Evolutionary conservation across 2,329 filamentous ascomycete genomes (phyloP).

Genomic region (Trichoderma sp.): DNA sequence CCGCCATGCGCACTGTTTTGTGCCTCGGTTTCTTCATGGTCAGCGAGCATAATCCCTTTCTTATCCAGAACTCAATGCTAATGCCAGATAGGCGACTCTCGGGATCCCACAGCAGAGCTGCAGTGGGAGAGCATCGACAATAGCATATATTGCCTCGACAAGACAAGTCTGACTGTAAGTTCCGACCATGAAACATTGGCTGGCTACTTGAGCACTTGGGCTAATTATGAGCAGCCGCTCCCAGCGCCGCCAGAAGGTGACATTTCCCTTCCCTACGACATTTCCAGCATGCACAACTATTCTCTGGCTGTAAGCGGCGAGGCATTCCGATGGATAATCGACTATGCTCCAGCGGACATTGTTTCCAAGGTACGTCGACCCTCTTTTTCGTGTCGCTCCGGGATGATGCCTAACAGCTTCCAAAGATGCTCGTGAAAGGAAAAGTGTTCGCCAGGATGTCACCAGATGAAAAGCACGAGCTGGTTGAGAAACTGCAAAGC

Average conservation of each 20-base stretch:
- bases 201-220: conserved; percentile 9
- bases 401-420: conserved; percentile 49
- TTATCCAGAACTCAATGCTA: background rate
- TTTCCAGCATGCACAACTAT: conserved; percentile 80
- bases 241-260: conserved; percentile 72
- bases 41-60: conserved; percentile 26
- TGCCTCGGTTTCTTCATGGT: conserved; percentile 84
- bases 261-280: conserved; percentile 81
- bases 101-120: conserved; percentile 72
- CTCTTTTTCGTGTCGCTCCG: background rate
- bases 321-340: conserved; percentile 94
- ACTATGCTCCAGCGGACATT: conserved; percentile 81
- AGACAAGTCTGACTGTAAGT: conserved; percentile 69
- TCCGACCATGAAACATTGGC: background rate
- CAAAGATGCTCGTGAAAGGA: conserved; percentile 73
- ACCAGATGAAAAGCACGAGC: conserved; percentile 95
- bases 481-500: conserved; percentile 95
- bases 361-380: conserved; percentile 62
- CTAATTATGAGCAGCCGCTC: conserved; percentile 57
- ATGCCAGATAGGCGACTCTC: conserved; percentile 60
- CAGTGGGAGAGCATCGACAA: conserved; percentile 97
- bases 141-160: conserved; percentile 73
- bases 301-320: conserved; percentile 89
- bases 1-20: conserved; percentile 82
- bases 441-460: conserved; percentile 99